A percentile compares a stretch with the other conserved stretches of the same genome.
These are phyloP conservation scores for Tillandsia leiboldiana DNA, from an alignment of 176 grass and related monocot genomes.

Conservation along the genomic window DNA sequence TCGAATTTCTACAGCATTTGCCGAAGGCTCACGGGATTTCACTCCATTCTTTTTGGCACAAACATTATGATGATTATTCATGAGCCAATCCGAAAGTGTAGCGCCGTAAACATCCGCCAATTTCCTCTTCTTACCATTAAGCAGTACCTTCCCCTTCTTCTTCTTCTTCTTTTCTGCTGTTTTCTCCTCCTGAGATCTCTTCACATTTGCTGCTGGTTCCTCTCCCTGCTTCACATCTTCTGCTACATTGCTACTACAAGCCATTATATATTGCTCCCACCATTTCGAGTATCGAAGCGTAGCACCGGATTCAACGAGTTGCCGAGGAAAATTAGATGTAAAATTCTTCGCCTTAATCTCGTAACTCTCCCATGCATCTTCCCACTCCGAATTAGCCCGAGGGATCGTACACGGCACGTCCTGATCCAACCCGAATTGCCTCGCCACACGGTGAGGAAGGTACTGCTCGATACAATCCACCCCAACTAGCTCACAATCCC, in stretches of 20 bases:
- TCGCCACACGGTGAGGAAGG: slow-evolving; percentile 76
- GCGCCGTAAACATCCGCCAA: slow-evolving; percentile 76
- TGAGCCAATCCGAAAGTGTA: slow-evolving; percentile 40
- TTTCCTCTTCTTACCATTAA: slow-evolving; percentile 60
- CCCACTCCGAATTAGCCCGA: slow-evolving; percentile 50
- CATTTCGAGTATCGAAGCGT: slow-evolving; percentile 46
- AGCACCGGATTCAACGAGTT: slow-evolving; percentile 36
- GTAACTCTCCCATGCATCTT: slow-evolving; percentile 55
- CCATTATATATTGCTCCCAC: slow-evolving; percentile 54
- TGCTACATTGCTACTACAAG: slow-evolving; percentile 11
- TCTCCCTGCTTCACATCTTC: slow-evolving; percentile 12
- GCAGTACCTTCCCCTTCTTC: slow-evolving; percentile 6
- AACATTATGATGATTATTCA: slow-evolving; percentile 4
- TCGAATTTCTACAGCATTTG: not conserved
- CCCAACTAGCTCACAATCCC: slow-evolving; percentile 72
- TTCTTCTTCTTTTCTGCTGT: slow-evolving; percentile 53
- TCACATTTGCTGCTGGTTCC: slow-evolving; percentile 12
- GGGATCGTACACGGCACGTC: slow-evolving; percentile 54
- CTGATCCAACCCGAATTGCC: slow-evolving; percentile 96
- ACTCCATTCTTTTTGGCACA: slow-evolving; percentile 7
- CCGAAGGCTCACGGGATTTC: slow-evolving; percentile 1
- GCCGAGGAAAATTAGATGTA: slow-evolving; percentile 50
- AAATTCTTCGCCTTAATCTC: slow-evolving; percentile 51
- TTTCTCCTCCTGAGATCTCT: slow-evolving; percentile 38
- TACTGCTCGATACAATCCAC: slow-evolving; percentile 75